A percentile compares a stretch with the other conserved stretches of the same genome.
Conservation (phyloP, 23 red algal species). For the Gracilariopsis chorda region DNA sequence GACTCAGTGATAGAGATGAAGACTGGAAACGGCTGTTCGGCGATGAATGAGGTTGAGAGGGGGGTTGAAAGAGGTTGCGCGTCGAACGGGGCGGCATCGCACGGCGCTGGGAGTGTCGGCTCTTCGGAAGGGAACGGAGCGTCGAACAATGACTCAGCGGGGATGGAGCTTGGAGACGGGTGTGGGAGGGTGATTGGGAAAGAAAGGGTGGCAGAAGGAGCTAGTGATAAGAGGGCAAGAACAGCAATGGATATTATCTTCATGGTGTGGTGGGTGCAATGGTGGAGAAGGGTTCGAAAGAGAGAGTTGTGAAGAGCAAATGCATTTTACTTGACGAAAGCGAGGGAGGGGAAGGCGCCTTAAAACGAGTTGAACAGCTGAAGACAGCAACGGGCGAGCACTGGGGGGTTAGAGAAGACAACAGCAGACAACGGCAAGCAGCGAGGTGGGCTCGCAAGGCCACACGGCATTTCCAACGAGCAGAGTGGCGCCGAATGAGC, state of each 20-base stretch:
- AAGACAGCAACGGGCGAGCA: not conserved
- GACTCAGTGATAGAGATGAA: too few relatives aligned
- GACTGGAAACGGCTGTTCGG: too few relatives aligned
- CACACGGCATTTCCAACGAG: not conserved
- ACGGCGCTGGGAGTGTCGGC: too few relatives aligned
- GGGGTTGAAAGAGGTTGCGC: too few relatives aligned
- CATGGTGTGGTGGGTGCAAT: not conserved
- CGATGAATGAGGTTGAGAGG: too few relatives aligned
- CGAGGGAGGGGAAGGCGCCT: not conserved
- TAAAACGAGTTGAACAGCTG: not conserved
- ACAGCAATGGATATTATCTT: not conserved
- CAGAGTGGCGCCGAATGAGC: too few relatives aligned
- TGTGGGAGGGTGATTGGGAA: not conserved
- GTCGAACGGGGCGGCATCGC: too few relatives aligned
- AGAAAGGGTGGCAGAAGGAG: not conserved
- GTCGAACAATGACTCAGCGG: not conserved
- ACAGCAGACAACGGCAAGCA: not conserved
- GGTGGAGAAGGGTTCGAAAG: not conserved
- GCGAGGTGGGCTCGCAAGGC: not conserved
- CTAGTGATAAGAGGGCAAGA: not conserved
- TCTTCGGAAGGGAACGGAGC: not conserved
- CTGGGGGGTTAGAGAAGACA: not conserved
- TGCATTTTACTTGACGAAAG: not conserved
- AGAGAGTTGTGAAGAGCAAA: not conserved
- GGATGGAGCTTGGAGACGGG: not conserved